Percentiles rank a stretch among this genome's conserved stretches.
Conservation (phyloP, 768 basidiomycete species). For the Mycena rosella region DNA sequence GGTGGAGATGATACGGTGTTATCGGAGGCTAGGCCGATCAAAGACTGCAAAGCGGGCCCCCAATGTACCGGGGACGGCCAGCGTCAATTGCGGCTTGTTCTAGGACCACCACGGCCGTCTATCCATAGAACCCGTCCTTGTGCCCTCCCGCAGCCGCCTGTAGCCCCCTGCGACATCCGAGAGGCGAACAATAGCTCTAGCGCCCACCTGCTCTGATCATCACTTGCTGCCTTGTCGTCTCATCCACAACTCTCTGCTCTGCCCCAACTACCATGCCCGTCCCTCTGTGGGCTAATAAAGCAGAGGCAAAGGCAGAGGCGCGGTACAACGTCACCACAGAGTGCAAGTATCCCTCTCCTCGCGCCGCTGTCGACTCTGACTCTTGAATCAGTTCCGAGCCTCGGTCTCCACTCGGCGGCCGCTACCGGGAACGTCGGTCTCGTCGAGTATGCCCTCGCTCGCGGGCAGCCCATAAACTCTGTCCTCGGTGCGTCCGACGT, state of each 20-base stretch:
- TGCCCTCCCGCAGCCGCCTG: not conserved
- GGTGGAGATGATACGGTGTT: no score
- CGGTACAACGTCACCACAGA: constrained; percentile 72
- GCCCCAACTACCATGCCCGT: constrained; percentile 57
- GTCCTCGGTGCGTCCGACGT: constrained; percentile 67
- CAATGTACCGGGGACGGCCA: not conserved
- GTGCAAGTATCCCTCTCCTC: constrained; percentile 52
- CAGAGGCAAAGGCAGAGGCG: constrained; percentile 51
- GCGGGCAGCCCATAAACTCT: constrained; percentile 97
- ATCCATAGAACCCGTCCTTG: not conserved
- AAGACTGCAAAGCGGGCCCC: no score
- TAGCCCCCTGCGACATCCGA: not conserved
- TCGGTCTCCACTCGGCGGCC: constrained; percentile 83
- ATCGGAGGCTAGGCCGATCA: not conserved
- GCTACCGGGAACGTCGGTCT: constrained; percentile 92
- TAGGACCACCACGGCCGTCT: not conserved
- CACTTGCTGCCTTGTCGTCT: constrained; percentile 34
- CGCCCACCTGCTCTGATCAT: constrained; percentile 24
- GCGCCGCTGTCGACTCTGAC: constrained; percentile 1
- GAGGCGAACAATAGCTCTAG: constrained; percentile 14
- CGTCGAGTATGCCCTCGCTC: constrained; percentile 91
- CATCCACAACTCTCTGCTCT: constrained; percentile 32
- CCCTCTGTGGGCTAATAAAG: constrained; percentile 63
- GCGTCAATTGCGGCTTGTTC: constrained; percentile 5
- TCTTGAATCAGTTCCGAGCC: constrained; percentile 70